Conservation (phyloP, 139 green algal genomes). For the Coccomyxa sp. region DNA sequence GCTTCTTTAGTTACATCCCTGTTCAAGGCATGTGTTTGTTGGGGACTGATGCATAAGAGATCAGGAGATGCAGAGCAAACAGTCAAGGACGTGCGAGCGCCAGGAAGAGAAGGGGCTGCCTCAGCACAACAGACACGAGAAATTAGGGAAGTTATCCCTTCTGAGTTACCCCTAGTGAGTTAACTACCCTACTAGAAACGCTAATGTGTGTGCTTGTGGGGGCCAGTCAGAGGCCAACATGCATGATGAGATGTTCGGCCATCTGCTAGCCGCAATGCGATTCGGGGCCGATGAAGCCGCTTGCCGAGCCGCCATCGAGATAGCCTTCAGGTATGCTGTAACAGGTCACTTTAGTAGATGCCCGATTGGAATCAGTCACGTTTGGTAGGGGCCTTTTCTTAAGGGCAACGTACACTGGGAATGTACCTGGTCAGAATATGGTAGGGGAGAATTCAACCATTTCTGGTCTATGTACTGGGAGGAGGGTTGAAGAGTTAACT, state of each 20-base stretch:
- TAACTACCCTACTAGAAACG: background rate
- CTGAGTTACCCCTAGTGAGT: background rate
- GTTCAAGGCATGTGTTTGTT: no score
- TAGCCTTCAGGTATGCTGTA: background rate
- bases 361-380: no score
- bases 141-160: background rate
- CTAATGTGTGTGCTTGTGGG: background rate
- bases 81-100: background rate
- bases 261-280: conserved; percentile 29
- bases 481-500: no score
- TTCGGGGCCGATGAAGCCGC: background rate
- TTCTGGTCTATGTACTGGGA: no score
- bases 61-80: no score
- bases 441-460: no score
- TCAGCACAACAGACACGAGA: background rate
- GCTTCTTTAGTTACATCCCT: no score
- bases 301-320: background rate
- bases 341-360: no score
- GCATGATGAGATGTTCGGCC: conserved; percentile 57
- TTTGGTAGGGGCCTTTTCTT: no score
- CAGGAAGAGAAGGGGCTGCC: background rate
- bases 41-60: no score
- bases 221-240: conserved; percentile 30
- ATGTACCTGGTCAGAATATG: no score
- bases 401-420: no score